Evolutionary conservation across 2,329 filamentous ascomycete species (phyloP).

Genomic region (Stachybotrys chlorohalonatus): DNA sequence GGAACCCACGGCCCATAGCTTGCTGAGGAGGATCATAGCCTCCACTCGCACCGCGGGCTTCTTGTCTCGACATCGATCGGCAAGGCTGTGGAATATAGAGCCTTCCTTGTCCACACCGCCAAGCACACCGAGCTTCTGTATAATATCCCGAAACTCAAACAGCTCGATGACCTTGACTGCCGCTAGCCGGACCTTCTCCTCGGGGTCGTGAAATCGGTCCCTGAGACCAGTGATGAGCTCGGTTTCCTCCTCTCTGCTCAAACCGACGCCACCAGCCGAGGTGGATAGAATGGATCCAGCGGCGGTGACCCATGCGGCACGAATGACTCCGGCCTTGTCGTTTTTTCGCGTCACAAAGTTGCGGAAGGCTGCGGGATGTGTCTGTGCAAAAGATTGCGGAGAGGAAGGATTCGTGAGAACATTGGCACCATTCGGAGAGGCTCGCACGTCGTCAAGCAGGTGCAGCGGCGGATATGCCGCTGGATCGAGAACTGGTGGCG

Average conservation of each 20-base stretch:
- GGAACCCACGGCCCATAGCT: constrained; percentile 87
- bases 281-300: constrained; percentile 84
- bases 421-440: constrained; percentile 40
- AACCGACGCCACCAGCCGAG: constrained; percentile 78
- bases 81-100: constrained; percentile 72
- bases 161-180: constrained; percentile 77
- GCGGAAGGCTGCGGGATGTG: constrained; percentile 69
- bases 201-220: constrained; percentile 76
- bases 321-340: constrained; percentile 76
- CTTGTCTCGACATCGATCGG: constrained; percentile 81
- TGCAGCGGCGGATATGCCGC: constrained; percentile 74
- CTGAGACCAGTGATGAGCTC: constrained; percentile 64
- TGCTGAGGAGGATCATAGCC: constrained; percentile 75
- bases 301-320: constrained; percentile 77
- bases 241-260: constrained; percentile 74
- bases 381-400: constrained; percentile 80
- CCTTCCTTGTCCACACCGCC: constrained; percentile 68
- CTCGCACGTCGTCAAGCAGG: constrained; percentile 42
- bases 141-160: constrained; percentile 72
- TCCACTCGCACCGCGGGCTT: constrained; percentile 74
- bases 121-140: constrained; percentile 69
- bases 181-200: constrained; percentile 84
- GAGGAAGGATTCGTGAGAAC: constrained; percentile 76
- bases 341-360: constrained; percentile 77
- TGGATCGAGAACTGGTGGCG: constrained; percentile 64